Percentiles rank a stretch among this genome's conserved stretches.
Evolutionary conservation across 768 basidiomycete genomes (phyloP).

Genomic region (Trametes punicea): DNA sequence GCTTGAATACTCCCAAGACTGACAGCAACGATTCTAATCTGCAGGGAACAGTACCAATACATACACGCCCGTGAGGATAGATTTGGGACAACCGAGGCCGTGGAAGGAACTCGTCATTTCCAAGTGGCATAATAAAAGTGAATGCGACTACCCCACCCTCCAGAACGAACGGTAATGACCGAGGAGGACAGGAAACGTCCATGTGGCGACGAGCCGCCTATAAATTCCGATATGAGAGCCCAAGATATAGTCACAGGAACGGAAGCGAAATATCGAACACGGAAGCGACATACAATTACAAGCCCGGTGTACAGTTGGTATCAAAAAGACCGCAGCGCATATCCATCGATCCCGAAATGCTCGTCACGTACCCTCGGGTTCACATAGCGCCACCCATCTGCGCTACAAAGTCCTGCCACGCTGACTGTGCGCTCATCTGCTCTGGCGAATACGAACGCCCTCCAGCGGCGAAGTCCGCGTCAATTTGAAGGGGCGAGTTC

Average conservation of each 20-base stretch:
- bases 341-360: background rate
- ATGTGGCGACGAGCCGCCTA: background rate
- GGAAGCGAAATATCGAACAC: background rate
- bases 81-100: background rate
- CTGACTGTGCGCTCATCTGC: conserved; percentile 26
- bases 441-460: conserved; percentile 37
- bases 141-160: background rate
- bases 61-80: background rate
- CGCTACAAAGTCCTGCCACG: conserved; percentile 35
- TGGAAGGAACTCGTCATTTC: background rate
- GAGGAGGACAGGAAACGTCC: background rate
- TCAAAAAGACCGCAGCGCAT: conserved; percentile 5
- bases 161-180: background rate
- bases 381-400: conserved; percentile 27
- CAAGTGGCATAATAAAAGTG: background rate
- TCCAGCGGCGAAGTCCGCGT: conserved; percentile 22
- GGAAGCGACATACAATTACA: conserved; percentile 11
- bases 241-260: background rate
- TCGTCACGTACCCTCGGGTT: background rate
- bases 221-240: background rate
- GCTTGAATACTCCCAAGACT: background rate
- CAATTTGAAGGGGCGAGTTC: conserved; percentile 27
- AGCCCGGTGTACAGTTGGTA: conserved; percentile 4
- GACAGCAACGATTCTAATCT: background rate
- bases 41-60: background rate